These are phyloP conservation scores for Yamadazyma kitorensis DNA, from an alignment of 805 yeast species.

Conservation along the genomic window DNA sequence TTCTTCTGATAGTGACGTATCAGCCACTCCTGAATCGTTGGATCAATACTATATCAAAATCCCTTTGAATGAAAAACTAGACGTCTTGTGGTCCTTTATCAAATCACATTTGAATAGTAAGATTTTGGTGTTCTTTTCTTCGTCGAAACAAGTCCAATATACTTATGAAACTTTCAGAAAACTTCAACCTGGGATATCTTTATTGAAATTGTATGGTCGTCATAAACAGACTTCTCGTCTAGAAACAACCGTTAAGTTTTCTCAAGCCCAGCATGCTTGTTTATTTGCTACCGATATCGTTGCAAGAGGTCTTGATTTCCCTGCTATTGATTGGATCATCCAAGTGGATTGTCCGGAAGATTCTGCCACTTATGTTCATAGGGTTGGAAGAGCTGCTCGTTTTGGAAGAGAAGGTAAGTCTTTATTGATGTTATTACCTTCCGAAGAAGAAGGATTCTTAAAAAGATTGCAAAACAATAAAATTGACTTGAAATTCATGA, in stretches of 20 bases:
- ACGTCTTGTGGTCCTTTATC: slow-evolving; percentile 80
- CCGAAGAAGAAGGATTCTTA: slow-evolving; percentile 76
- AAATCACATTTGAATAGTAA: slow-evolving; percentile 79
- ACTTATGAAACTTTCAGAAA: slow-evolving; percentile 84
- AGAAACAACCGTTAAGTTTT: slow-evolving; percentile 76
- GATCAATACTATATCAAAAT: slow-evolving; percentile 80
- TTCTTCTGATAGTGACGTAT: slow-evolving; percentile 44
- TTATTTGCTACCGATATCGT: slow-evolving; percentile 88
- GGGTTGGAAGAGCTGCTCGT: slow-evolving; percentile 89
- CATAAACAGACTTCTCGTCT: slow-evolving; percentile 87
- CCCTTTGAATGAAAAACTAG: slow-evolving; percentile 76
- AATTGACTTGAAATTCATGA: slow-evolving; percentile 69
- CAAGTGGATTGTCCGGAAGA: slow-evolving; percentile 93
- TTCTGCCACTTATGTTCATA: slow-evolving; percentile 81
- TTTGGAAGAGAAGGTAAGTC: slow-evolving; percentile 84
- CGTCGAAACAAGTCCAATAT: slow-evolving; percentile 88
- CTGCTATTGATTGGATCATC: slow-evolving; percentile 92
- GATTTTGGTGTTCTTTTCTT: slow-evolving; percentile 78
- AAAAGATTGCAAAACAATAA: slow-evolving; percentile 58
- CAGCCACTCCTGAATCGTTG: slow-evolving; percentile 77
- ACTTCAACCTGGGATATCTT: slow-evolving; percentile 87
- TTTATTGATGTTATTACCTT: slow-evolving; percentile 75
- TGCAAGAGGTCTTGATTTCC: slow-evolving; percentile 90
- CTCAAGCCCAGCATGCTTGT: slow-evolving; percentile 76
- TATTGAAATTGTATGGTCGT: slow-evolving; percentile 82